Evolutionary conservation across 805 yeast genomes (phyloP), one percentile per base, ranked within the genome.

Genomic region (Ogataea salicorniae): DNA sequence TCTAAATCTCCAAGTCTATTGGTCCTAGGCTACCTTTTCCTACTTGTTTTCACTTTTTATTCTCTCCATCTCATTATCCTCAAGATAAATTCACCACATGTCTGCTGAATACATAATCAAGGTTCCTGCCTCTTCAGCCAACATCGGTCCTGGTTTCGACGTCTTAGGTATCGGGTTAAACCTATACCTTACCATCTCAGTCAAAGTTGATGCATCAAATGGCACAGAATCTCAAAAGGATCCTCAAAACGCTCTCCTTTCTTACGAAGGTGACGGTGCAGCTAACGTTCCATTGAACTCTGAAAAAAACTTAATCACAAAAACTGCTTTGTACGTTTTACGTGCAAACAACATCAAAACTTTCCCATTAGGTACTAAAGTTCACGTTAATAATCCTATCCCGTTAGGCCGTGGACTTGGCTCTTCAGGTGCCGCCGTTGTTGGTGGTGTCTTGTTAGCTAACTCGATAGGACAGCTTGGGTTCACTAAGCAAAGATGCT

Each of bases 61-160:
- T 34, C 17, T 15, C 17, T 34, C 17, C n/a, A 16, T 8, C 8
- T 20, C 18, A 22, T 20, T 20, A 20, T 36, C 35, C 9, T n/a
- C 38, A 22, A 15, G 39, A 22, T 17, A 50, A 41, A 26, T n/a
- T 22, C 16, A 8, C 15, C 18, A 18, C 15, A 76, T 71, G 80
- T 54, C 66, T 47, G 74, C 80, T 50, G 71, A 74, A 46, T 84
- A 84, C 66, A 66, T 64, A 39, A 77, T 88, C 56, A 80, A 79
- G 46, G 94, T 92, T 16, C 99, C 99, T 4, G 97, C 98, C 6
- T 91, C 98, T 5, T 87, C 96, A 43, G 99, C 99, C 60, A 94
- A 94, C 61, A 92, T 94, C 45, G 99, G 99, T 8, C 99, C 99
- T 9, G 99, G 99, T 1, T 94, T 92, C 62, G 99, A 94, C 67